Conservation (phyloP, 352 stramenopile species). For the Globisporangium cylindrosporum region DNA sequence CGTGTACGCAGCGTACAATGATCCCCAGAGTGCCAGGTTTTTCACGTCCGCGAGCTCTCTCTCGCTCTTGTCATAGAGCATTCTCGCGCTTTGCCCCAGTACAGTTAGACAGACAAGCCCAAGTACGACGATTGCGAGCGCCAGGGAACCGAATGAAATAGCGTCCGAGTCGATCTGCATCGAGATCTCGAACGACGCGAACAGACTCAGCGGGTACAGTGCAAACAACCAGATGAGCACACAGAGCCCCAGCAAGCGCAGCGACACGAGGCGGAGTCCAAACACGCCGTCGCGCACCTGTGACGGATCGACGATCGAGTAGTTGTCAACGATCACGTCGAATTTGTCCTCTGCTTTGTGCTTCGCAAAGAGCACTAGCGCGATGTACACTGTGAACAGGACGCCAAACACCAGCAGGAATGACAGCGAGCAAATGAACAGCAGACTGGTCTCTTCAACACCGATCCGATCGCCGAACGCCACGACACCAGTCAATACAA, state of each 20-base stretch:
- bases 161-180: constrained; percentile 51
- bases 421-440: constrained; percentile 33
- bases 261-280: constrained; percentile 50
- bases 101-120: constrained; percentile 44
- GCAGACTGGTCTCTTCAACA: constrained; percentile 41
- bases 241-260: constrained; percentile 54
- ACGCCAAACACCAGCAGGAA: constrained; percentile 40
- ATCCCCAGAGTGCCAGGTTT: constrained; percentile 54
- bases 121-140: constrained; percentile 43
- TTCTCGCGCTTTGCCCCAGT: constrained; percentile 30
- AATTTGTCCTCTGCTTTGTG: constrained; percentile 51
- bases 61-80: constrained; percentile 46
- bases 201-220: constrained; percentile 59
- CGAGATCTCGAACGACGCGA: constrained; percentile 62
- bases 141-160: constrained; percentile 23
- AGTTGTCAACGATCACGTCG: constrained; percentile 33
- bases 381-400: constrained; percentile 40
- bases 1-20: constrained; percentile 58
- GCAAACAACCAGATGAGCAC: constrained; percentile 65
- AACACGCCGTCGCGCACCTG: constrained; percentile 23
- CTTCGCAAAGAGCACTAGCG: constrained; percentile 55
- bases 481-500: constrained; percentile 52
- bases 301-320: constrained; percentile 23
- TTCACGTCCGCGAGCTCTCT: constrained; percentile 49
- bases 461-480: constrained; percentile 56